A percentile compares a stretch with the other conserved stretches of the same genome.
These are phyloP conservation scores for Leptographium radiaticola DNA, from an alignment of 2,329 filamentous ascomycete species.

Conservation along the genomic window DNA sequence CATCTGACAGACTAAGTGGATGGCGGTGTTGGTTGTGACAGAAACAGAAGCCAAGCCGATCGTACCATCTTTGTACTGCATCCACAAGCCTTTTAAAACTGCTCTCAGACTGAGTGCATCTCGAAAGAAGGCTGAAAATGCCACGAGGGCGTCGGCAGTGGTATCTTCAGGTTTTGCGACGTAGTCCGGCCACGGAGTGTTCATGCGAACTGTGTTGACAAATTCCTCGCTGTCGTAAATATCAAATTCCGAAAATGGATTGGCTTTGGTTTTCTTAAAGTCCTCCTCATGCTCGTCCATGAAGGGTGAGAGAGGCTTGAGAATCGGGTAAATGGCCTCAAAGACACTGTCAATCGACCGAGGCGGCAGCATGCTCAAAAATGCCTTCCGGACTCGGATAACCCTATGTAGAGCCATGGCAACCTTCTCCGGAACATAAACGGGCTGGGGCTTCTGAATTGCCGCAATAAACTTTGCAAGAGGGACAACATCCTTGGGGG, in stretches of 20 bases:
- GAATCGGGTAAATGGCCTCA: conserved; percentile 19
- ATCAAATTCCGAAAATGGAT: background rate
- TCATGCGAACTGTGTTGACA: conserved; percentile 17
- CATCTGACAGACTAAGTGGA: conserved; percentile 20
- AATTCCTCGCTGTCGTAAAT: conserved; percentile 25
- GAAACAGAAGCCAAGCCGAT: conserved; percentile 21
- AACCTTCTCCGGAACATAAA: conserved; percentile 18
- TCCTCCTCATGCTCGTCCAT: too few relatives aligned
- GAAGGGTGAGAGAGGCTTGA: conserved; percentile 12
- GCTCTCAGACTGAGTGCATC: conserved; percentile 19
- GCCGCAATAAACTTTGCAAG: conserved; percentile 24
- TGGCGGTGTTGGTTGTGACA: conserved; percentile 24
- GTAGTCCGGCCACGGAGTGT: conserved; percentile 16
- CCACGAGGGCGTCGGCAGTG: conserved; percentile 16
- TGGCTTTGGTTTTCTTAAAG: too few relatives aligned
- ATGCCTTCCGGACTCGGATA: conserved; percentile 22
- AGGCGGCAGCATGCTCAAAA: conserved; percentile 12
- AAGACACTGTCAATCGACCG: conserved; percentile 19
- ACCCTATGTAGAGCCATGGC: conserved; percentile 20
- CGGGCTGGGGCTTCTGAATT: conserved; percentile 12
- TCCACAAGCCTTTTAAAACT: conserved; percentile 20
- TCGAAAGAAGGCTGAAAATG: conserved; percentile 15
- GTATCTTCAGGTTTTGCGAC: conserved; percentile 17
- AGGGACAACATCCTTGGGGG: conserved; percentile 23
- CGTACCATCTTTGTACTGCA: conserved; percentile 12